Evolutionary conservation across 805 yeast species (phyloP).

Genomic region (Wickerhamiella dianesei): DNA sequence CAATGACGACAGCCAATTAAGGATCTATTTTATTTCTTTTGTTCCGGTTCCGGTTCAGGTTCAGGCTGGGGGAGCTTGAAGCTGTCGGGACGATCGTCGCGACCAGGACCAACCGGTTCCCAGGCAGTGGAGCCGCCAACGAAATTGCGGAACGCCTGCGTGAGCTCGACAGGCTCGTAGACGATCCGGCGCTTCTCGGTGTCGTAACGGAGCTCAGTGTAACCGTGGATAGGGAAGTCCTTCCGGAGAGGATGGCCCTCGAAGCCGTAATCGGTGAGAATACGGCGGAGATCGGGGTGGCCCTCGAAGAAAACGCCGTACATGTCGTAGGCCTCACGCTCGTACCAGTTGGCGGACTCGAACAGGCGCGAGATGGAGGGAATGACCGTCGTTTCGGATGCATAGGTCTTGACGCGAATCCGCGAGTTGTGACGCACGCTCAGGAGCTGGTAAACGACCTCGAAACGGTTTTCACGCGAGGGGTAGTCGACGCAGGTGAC

Average conservation of each 20-base stretch:
- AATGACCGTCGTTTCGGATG: slow-evolving; percentile 68
- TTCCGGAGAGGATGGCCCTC: slow-evolving; percentile 86
- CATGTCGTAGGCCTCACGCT: slow-evolving; percentile 79
- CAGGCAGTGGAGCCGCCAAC: slow-evolving; percentile 77
- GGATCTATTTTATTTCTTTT: no score
- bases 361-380: slow-evolving; percentile 62
- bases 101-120: slow-evolving; percentile 86
- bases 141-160: slow-evolving; percentile 87
- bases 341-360: slow-evolving; percentile 82
- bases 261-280: slow-evolving; percentile 83
- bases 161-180: slow-evolving; percentile 78
- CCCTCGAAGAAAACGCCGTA: slow-evolving; percentile 78
- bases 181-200: slow-evolving; percentile 82
- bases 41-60: slow-evolving; percentile 44
- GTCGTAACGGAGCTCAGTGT: slow-evolving; percentile 80
- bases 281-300: slow-evolving; percentile 81
- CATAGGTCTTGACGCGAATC: slow-evolving; percentile 78
- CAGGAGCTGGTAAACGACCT: slow-evolving; percentile 70
- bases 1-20: no score
- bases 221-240: slow-evolving; percentile 87
- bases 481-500: slow-evolving; percentile 83
- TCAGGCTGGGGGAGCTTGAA: slow-evolving; percentile 74
- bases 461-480: slow-evolving; percentile 69
- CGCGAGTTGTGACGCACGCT: slow-evolving; percentile 76
- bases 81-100: slow-evolving; percentile 64